A percentile compares a stretch with the other conserved stretches of the same genome.
Conservation (phyloP, 441 rosid species). For the Jatropha podagrica region DNA sequence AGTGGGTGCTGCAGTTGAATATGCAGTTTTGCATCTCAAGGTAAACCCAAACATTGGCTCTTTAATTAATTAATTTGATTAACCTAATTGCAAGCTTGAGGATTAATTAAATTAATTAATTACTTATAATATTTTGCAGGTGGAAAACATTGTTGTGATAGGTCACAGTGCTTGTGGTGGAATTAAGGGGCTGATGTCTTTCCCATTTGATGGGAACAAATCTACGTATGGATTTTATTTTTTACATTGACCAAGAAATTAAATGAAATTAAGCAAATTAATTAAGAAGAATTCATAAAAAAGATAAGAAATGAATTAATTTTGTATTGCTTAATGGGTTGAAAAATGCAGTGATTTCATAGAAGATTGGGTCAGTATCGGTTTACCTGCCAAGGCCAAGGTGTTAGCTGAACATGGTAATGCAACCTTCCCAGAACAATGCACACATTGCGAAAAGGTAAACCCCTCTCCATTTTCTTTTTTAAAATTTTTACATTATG, state of each 20-base stretch:
- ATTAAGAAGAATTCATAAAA: background rate
- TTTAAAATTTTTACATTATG: too few relatives aligned
- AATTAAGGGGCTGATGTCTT: slow-evolving; percentile 95
- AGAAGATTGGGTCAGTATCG: slow-evolving; percentile 91
- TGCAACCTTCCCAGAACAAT: slow-evolving; percentile 46
- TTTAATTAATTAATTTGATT: too few relatives aligned
- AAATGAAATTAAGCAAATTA: background rate
- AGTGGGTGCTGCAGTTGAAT: slow-evolving; percentile 85
- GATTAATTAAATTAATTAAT: background rate
- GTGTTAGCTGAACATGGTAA: slow-evolving; percentile 48
- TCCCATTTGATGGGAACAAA: slow-evolving; percentile 70
- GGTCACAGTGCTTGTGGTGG: slow-evolving; percentile 99
- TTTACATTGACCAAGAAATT: background rate
- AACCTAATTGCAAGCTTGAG: too few relatives aligned
- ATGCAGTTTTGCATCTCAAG: slow-evolving; percentile 97
- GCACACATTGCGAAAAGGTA: slow-evolving; percentile 77
- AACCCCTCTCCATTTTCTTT: background rate
- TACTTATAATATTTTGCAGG: slow-evolving; percentile 39
- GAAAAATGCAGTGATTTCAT: slow-evolving; percentile 77
- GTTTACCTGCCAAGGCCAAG: slow-evolving; percentile 76
- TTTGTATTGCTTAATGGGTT: background rate
- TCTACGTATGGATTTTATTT: slow-evolving; percentile 56
- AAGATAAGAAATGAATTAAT: background rate
- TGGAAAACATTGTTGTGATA: slow-evolving; percentile 77
- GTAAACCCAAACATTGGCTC: slow-evolving; percentile 30